Evolutionary conservation across 1,139 yeast species (phyloP), one percentile per base, ranked within the genome.

Genomic region (Sugiyamaella grinbergsii): DNA sequence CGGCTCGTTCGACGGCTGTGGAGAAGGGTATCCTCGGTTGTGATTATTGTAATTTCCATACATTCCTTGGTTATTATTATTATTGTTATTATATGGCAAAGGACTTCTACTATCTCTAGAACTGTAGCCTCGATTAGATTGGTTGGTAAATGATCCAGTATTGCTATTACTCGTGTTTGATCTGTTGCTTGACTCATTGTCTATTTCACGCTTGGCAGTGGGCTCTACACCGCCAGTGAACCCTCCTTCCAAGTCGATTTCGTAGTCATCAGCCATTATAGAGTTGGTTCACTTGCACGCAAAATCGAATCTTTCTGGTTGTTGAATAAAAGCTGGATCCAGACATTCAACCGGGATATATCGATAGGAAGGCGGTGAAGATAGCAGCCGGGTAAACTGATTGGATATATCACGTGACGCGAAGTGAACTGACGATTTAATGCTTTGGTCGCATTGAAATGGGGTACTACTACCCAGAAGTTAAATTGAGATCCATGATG

Each of bases 201-300:
- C 33, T 24, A 10, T 4, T 23, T 24, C 33, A 20, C 16, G 22
- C 36, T 34, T 37, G 4, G 20, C 31, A 20, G 26, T 18, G 2
- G 47, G 41, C 15, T 43, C 47, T 13, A 43, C 36, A 11, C 47
- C 42, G 8, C 47, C 47, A 34, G 34, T 34, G 36, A 43, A 43
- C 22, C 47, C 47, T 2, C 36, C 47, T 29, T 43, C 47, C 19
- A 43, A 13, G 24, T 43, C 47, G 13, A 43, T 43, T 33, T 43
- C 47, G 18, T 43, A 43, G 16, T 43, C 47, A 11, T 43, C 47
- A 23, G 47, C 19, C 47, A 43, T 43, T 36, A 33, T 33, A 33
- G n/a, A n/a, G n/a, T n/a, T n/a, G n/a, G n/a, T n/a, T n/a, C n/a
- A n/a, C n/a, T n/a, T n/a, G n/a, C n/a, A n/a, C n/a, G n/a, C n/a